Percentiles rank a stretch among this genome's conserved stretches.
Conservation (phyloP, 2,329 filamentous ascomycete genomes). For the Lachnum nothofagi region DNA sequence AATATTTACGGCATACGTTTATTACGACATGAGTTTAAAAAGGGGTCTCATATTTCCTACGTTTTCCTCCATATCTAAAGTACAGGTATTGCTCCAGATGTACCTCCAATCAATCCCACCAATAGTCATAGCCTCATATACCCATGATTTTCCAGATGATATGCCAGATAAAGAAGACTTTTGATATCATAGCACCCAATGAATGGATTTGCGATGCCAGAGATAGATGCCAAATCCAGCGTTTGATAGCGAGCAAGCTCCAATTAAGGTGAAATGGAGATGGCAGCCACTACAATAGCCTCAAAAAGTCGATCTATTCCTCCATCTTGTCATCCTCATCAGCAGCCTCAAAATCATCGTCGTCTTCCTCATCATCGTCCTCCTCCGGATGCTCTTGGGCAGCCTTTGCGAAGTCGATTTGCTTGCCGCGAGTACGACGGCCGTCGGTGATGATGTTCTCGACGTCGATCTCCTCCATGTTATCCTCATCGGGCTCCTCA, state of each 20-base stretch:
- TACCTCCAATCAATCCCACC: constrained; percentile 4
- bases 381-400: constrained; percentile 69
- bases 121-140: constrained; percentile 24
- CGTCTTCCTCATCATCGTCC: constrained; percentile 76
- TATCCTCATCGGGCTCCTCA: constrained; percentile 72
- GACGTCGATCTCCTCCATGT: constrained; percentile 85
- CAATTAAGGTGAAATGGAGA: too few species aligned
- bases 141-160: constrained; percentile 21
- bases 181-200: constrained; percentile 12
- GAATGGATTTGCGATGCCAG: constrained; percentile 3
- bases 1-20: too few species aligned
- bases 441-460: constrained; percentile 78
- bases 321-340: constrained; percentile 69
- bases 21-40: neutral
- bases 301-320: constrained; percentile 35
- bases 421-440: constrained; percentile 82
- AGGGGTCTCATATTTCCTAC: neutral
- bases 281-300: constrained; percentile 6
- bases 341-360: constrained; percentile 56
- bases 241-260: too few species aligned
- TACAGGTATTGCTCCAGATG: constrained; percentile 13
- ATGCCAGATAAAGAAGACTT: constrained; percentile 17
- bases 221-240: too few species aligned
- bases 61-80: constrained; percentile 18
- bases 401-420: constrained; percentile 90